Evolutionary conservation across 2,329 filamentous ascomycete genomes (phyloP).

Genomic region (Hypoxylon rubiginosum): DNA sequence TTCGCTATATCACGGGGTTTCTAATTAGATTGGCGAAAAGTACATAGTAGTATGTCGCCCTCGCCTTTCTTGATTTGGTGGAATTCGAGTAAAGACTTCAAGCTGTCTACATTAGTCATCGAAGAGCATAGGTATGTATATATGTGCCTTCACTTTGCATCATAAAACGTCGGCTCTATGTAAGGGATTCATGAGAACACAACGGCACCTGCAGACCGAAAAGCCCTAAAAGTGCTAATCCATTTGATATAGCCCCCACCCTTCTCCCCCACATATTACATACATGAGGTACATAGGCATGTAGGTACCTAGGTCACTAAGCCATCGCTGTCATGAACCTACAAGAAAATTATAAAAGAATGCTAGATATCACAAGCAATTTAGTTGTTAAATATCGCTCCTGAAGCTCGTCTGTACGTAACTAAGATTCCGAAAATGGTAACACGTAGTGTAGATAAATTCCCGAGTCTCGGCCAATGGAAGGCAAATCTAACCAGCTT

Average conservation of each 20-base stretch:
- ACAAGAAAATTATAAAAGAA: neutral
- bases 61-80: neutral
- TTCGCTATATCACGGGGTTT: neutral
- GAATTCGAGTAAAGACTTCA: neutral
- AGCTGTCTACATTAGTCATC: neutral
- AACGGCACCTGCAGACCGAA: neutral
- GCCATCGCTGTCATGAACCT: neutral
- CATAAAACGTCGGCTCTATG: neutral
- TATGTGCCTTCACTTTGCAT: neutral
- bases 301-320: too few species aligned
- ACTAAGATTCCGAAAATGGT: constrained; percentile 23
- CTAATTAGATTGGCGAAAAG: neutral
- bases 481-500: constrained; percentile 18
- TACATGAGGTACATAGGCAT: neutral
- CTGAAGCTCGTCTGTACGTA: constrained; percentile 28
- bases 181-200: neutral
- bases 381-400: constrained; percentile 14
- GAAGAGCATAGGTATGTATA: neutral
- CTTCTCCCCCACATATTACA: neutral
- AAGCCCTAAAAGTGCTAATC: neutral
- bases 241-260: neutral
- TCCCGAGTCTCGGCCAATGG: constrained; percentile 34
- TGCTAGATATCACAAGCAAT: constrained; percentile 21
- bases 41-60: neutral
- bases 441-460: constrained; percentile 40